Evolutionary conservation across 2,329 filamentous ascomycete species (phyloP), one percentile per base, ranked within the genome.

Genomic region (Aspergillus pseudotamarii): DNA sequence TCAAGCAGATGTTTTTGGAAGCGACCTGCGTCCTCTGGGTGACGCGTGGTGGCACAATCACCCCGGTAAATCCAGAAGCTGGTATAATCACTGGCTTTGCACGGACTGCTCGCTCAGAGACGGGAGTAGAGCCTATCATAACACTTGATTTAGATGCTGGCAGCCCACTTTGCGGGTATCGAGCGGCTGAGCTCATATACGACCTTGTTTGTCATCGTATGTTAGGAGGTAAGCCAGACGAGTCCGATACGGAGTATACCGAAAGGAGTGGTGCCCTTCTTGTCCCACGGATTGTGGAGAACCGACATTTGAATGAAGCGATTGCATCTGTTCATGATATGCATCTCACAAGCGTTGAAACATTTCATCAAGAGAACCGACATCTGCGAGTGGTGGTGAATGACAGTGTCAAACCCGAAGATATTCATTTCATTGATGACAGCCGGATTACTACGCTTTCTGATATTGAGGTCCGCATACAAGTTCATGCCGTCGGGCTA

Each of bases 101-200:
- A 58, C 62, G 72, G 46, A 72, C 72, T 14, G 71, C 72, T 3
- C 70, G 72, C 9, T 68, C 71, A 3, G 72, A 74, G 55, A 69
- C 69, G 2, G 72, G 66, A 1, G 65, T 68, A 3, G 59, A 61
- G 1, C 60, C 61, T 4, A 72, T 74, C 4, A 36, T 74, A 2
- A 73, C 68, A 9, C 64, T 74, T 10, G 69, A 74, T 14, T 30
- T 74, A 6, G 69, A 70, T 41, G 61, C 48, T 4, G 28, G 58
- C 14, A 55, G 59, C 11, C 38, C 61, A 6, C 46, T 71, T 4
- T 46, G 57, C 6, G 55, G 59, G 1, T 10, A 41, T 6, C 46
- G 36, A 12, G 57, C 60, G 2, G 61, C 65, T 6, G 43, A 66
- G 1, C 11, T 70, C 2, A 67, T 72, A 2, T 56, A 57, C 1